Evolutionary conservation across 352 stramenopile genomes (phyloP), one percentile per base, ranked within the genome.

Genomic region (Aphanomyces invadans): DNA sequence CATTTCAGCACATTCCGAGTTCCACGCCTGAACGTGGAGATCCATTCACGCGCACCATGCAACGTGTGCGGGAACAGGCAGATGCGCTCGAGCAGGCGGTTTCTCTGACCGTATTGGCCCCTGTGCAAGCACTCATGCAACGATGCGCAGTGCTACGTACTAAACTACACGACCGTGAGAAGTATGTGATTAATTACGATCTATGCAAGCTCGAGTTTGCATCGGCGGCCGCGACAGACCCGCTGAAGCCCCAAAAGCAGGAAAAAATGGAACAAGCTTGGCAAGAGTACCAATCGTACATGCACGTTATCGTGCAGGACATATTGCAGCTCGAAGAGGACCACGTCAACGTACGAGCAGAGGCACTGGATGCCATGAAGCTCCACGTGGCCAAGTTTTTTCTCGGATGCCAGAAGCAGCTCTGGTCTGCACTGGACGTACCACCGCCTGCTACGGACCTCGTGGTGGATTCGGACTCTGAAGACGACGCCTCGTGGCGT

Each of bases 321-420:
- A 68, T 92, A 4, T 59, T 77, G 23, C 73, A 73, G 0, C 68
- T 69, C 4, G 70, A 90, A 28, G 79, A 75, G 84, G 65, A 56
- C 39, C 23, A 57, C 9, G 49, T 38, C 15, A n/a, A 63, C 21
- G 79, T 73, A 57, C 68, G 79, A 38, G 63, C 61, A 10, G 76
- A 86, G 54, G 71, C 89, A 26, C 89, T 90, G 65, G 79, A 71
- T 39, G 76, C 78, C 12, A 88, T 83, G 81, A 74, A 81, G 2
- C 69, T 92, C 29, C 84, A 90, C 71, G 74, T 83, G 10, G 75
- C 81, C 31, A 84, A 83, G 25, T 90, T 92, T 71, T 92, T 90
- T 65, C 80, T 73, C 42, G 77, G 88, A 56, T 74, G 78, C 7
- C 84, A 86, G 60, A 69, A 87, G 67, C 75, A 74, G 2, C 59